Base-by-base conservation (phyloP, 352 stramenopile species). In the Phytopythium chamaehyphon region DNA sequence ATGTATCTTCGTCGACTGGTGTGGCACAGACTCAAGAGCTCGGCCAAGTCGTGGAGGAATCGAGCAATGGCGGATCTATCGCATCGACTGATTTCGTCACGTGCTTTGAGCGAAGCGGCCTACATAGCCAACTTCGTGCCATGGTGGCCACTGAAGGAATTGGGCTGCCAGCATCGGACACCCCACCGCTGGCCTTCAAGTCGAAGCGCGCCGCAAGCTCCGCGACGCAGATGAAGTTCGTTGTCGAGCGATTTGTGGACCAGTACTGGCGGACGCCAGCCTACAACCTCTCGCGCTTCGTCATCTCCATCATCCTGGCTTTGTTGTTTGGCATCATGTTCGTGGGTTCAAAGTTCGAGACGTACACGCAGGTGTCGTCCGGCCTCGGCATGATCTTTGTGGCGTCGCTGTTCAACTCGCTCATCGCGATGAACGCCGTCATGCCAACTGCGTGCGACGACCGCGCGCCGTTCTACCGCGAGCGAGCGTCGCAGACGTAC, bases 401-500 rank as follows among this genome's bases (percentile, higher is more conserved):
- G 9, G 66, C 64, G 2, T 71, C 81, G 9, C 31, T 85, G 40
- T 92, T 96, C 56, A 75, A 88, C 21, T 67, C 67, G 2, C 60
- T 93, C 21, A 77, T 90, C 28, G 69, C 60, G 15, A 77, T 95
- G 33, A 69, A 83, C 28, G 76, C 59, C 0, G 65, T 78, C 1
- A 42, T 96, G 2, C 66, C 83, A 3, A 66, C 94, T 2, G 76
- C 90, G 26, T 69, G 71, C 50, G 70, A 78, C 26, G 81, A 96
- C 47, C 66, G 81, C 16, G 71, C 88, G 6, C 73, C 83, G 22
- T 98, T 88, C 48, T 77, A 80, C 38, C 66, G 66, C 16, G 70
- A 80, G 36, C 76, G 86, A 36, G 59, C 80, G 11, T 74, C 84
- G 15, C 51, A 88, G 47, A 95, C 93, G 58, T 98, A 97, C 52